A percentile compares a stretch with the other conserved stretches of the same genome.
Conservation (phyloP, 805 yeast genomes). For the Blastobotrys terrestris region DNA sequence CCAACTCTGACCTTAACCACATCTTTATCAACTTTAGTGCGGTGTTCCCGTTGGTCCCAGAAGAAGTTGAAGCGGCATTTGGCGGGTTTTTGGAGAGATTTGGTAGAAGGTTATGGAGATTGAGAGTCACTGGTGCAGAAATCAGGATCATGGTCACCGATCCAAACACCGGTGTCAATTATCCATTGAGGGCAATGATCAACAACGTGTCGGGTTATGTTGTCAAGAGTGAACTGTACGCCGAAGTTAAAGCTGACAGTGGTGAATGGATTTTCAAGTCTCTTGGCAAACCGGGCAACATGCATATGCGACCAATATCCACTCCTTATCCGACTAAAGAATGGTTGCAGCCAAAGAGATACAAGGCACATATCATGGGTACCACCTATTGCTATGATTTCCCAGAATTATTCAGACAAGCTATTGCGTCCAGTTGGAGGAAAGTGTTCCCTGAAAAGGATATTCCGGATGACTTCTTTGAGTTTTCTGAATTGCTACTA, state of each 20-base stretch:
- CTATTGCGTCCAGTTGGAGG: constrained; percentile 80
- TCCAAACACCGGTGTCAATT: constrained; percentile 81
- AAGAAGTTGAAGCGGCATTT: constrained; percentile 95
- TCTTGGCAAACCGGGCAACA: constrained; percentile 88
- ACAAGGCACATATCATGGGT: constrained; percentile 97
- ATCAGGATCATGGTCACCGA: constrained; percentile 93
- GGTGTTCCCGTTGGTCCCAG: constrained; percentile 87
- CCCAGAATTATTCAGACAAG: constrained; percentile 98
- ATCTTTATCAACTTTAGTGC: constrained; percentile 96
- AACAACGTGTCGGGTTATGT: constrained; percentile 97
- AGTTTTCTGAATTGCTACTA: constrained; percentile 72
- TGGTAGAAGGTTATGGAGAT: constrained; percentile 93
- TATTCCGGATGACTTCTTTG: constrained; percentile 67
- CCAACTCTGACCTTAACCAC: constrained; percentile 93
- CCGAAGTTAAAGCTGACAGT: constrained; percentile 84
- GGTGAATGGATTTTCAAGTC: constrained; percentile 98
- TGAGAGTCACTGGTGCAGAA: constrained; percentile 96
- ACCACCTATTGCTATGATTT: constrained; percentile 97
- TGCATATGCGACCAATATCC: constrained; percentile 94
- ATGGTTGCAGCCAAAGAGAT: constrained; percentile 96
- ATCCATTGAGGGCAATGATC: constrained; percentile 94
- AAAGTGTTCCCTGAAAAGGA: constrained; percentile 30
- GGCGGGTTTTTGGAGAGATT: constrained; percentile 97
- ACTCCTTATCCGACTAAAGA: constrained; percentile 98
- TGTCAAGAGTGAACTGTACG: constrained; percentile 89